Evolutionary conservation across 1,139 yeast species (phyloP).

Genomic region (Candida freyschussii): DNA sequence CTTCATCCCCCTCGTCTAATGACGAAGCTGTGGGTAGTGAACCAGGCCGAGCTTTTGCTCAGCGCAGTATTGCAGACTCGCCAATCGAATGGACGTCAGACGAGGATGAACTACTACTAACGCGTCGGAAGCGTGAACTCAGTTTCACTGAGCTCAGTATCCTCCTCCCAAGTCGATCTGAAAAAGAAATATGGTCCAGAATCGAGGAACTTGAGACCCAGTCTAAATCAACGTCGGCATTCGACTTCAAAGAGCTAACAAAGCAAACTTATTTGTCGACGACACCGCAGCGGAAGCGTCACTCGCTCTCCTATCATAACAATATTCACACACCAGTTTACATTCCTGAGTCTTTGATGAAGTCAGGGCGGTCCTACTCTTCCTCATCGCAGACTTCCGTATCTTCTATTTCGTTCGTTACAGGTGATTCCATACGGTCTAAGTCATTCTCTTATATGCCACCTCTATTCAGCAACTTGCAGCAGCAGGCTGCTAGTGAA

Average conservation of each 20-base stretch:
- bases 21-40: no score
- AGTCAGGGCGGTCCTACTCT: conserved; percentile 9
- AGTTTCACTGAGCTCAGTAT: conserved; percentile 72
- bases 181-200: conserved; percentile 65
- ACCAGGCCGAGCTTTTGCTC: conserved; percentile 1
- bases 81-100: conserved; percentile 41
- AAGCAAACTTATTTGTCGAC: conserved; percentile 7
- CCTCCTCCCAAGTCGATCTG: conserved; percentile 66
- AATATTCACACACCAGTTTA: conserved; percentile 2
- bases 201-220: conserved; percentile 46
- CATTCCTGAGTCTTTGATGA: conserved; percentile 2
- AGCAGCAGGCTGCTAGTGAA: conserved; percentile 11
- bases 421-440: conserved; percentile 7
- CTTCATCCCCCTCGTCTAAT: background rate
- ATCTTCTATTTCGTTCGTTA: conserved; percentile 2
- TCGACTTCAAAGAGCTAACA: conserved; percentile 6
- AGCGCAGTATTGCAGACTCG: no score
- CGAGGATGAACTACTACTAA: conserved; percentile 72
- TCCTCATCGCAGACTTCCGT: conserved; percentile 11
- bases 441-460: conserved; percentile 12
- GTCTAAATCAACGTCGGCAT: conserved; percentile 2
- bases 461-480: conserved; percentile 10
- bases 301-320: conserved; percentile 10
- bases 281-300: conserved; percentile 15
- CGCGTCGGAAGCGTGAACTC: conserved; percentile 54